A percentile compares a stretch with the other conserved stretches of the same genome.
These are phyloP conservation scores for Sordaria brevicollis DNA, from an alignment of 495 filamentous ascomycete species.

Conservation along the genomic window DNA sequence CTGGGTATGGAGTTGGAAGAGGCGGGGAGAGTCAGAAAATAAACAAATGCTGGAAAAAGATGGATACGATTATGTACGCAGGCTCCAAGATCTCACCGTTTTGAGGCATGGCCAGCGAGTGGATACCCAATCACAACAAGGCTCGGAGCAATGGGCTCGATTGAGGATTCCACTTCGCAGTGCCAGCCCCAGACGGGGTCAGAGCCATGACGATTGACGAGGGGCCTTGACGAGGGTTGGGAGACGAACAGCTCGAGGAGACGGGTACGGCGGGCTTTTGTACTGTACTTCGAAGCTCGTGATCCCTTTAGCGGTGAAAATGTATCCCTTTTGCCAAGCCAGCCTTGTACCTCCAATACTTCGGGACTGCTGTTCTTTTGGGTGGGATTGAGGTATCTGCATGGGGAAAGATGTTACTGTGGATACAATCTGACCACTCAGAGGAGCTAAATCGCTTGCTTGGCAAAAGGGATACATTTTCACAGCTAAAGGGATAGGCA, in stretches of 20 bases:
- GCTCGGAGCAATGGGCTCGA: neutral
- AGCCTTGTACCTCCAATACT: no score
- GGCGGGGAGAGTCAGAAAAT: neutral
- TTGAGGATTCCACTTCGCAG: neutral
- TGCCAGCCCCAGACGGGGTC: neutral
- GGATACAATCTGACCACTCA: no score
- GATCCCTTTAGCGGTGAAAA: no score
- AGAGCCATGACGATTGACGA: neutral
- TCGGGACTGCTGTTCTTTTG: no score
- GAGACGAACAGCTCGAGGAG: neutral
- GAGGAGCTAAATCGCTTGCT: no score
- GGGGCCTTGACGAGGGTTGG: neutral
- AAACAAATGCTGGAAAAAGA: neutral
- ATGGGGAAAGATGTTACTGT: no score
- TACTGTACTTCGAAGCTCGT: neutral
- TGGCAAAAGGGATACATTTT: no score
- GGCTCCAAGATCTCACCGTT: neutral
- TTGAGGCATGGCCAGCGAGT: neutral
- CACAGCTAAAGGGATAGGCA: no score
- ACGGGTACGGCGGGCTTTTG: neutral
- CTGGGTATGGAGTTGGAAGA: neutral
- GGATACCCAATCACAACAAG: neutral
- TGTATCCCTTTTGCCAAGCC: no score
- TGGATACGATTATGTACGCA: neutral
- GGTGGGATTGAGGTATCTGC: no score